Percentiles rank a stretch among this genome's conserved stretches.
Evolutionary conservation across 139 green algal genomes (phyloP).

Genomic region (Dunaliella primolecta): DNA sequence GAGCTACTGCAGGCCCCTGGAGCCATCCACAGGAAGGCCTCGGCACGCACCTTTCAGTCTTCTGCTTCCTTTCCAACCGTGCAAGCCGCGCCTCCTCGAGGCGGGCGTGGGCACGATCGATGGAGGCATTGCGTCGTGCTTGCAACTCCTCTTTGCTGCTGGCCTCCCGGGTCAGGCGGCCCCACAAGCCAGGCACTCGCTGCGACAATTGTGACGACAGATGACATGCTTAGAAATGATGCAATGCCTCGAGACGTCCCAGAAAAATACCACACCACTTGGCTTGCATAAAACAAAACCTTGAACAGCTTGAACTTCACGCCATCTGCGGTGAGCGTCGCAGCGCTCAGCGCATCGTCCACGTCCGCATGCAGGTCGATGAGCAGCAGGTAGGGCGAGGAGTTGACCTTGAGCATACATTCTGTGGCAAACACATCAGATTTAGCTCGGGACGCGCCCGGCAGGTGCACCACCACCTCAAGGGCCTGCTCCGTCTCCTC

Average conservation of each 20-base stretch:
- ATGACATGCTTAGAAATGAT: no score
- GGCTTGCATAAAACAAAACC: no score
- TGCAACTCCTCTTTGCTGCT: constrained; percentile 26
- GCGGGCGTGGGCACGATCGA: constrained; percentile 35
- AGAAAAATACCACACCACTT: no score
- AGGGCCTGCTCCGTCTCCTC: constrained; percentile 43
- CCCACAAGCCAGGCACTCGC: constrained; percentile 44
- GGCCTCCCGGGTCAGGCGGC: constrained; percentile 26
- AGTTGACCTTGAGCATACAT: constrained; percentile 62
- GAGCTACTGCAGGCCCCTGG: no score
- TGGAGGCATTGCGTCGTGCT: constrained; percentile 42
- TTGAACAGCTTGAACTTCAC: constrained; percentile 38
- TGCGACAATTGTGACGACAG: no score
- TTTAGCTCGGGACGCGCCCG: constrained; percentile 39
- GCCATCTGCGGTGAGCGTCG: constrained; percentile 28
- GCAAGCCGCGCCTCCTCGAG: constrained; percentile 29
- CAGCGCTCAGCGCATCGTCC: constrained; percentile 39
- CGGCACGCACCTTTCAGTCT: constrained; percentile 53
- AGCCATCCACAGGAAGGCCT: no score
- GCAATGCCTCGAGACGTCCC: no score
- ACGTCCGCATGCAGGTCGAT: constrained; percentile 55
- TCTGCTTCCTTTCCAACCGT: constrained; percentile 35
- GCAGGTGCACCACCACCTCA: constrained; percentile 44
- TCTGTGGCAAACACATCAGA: constrained; percentile 56
- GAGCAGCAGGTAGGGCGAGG: constrained; percentile 57